These are phyloP conservation scores for Suhomyces guaymorum DNA, from an alignment of 1,139 yeast species.

Conservation along the genomic window DNA sequence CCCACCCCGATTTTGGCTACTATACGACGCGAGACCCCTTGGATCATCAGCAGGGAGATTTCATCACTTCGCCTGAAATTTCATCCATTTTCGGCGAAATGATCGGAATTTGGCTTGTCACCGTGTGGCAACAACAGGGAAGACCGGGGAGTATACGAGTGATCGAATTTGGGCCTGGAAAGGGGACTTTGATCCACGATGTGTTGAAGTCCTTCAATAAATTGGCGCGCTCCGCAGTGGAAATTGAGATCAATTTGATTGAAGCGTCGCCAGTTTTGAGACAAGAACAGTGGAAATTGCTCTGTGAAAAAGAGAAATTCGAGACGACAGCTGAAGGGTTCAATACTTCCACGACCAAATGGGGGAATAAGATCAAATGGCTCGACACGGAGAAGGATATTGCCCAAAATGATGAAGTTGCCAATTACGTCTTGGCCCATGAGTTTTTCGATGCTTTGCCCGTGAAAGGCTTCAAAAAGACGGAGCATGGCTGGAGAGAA, in stretches of 20 bases:
- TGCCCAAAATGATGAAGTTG: slow-evolving; percentile 32
- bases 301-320: slow-evolving; percentile 40
- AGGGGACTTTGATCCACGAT: slow-evolving; percentile 78
- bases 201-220: slow-evolving; percentile 50
- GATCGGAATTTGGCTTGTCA: slow-evolving; percentile 72
- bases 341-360: slow-evolving; percentile 44
- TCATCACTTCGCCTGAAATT: slow-evolving; percentile 84
- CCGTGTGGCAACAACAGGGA: slow-evolving; percentile 61
- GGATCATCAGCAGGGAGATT: slow-evolving; percentile 65
- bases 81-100: slow-evolving; percentile 88
- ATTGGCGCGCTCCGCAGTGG: slow-evolving; percentile 32
- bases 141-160: slow-evolving; percentile 52
- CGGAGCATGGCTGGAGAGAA: slow-evolving; percentile 76
- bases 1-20: slow-evolving; percentile 78
- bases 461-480: slow-evolving; percentile 65
- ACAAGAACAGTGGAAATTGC: slow-evolving; percentile 51
- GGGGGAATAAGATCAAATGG: slow-evolving; percentile 65
- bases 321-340: slow-evolving; percentile 33
- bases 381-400: slow-evolving; percentile 66
- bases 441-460: slow-evolving; percentile 90
- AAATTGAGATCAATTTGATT: slow-evolving; percentile 54
- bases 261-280: slow-evolving; percentile 75
- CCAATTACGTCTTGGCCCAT: slow-evolving; percentile 76
- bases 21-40: slow-evolving; percentile 79
- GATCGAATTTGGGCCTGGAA: slow-evolving; percentile 90